These are phyloP conservation scores for Rhizopogon vesiculosus DNA, from an alignment of 768 basidiomycete species.

Conservation along the genomic window DNA sequence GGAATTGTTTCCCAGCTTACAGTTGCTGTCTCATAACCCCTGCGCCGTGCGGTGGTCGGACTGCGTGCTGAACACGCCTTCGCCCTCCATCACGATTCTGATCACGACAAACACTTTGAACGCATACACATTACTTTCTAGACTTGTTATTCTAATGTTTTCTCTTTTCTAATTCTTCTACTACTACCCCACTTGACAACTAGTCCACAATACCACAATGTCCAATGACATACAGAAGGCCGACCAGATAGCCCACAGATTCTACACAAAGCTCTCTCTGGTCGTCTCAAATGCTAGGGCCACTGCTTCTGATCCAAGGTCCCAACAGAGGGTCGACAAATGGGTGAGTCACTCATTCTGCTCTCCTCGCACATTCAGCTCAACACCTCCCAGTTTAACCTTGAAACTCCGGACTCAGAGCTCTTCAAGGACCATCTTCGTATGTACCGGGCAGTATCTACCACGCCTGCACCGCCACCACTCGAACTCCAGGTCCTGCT, in stretches of 20 bases:
- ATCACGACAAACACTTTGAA: not conserved
- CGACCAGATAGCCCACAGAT: slow-evolving; percentile 82
- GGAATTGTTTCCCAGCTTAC: not conserved
- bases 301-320: slow-evolving; percentile 44
- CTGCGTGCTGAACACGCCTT: slow-evolving; percentile 3
- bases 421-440: slow-evolving; percentile 57
- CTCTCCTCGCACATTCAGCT: not conserved
- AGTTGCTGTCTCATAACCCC: slow-evolving; percentile 2
- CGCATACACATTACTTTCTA: slow-evolving; percentile 5
- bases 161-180: slow-evolving; percentile 24
- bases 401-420: slow-evolving; percentile 74
- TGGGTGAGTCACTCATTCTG: slow-evolving; percentile 53
- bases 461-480: slow-evolving; percentile 32
- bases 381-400: slow-evolving; percentile 56
- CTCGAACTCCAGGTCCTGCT: slow-evolving; percentile 70
- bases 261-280: slow-evolving; percentile 79
- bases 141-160: slow-evolving; percentile 27
- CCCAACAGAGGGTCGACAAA: slow-evolving; percentile 61
- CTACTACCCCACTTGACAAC: slow-evolving; percentile 17
- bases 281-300: slow-evolving; percentile 70
- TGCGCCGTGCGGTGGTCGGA: not conserved
- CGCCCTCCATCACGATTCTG: not conserved
- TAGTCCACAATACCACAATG: slow-evolving; percentile 23
- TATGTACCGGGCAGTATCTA: slow-evolving; percentile 56
- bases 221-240: slow-evolving; percentile 60